Evolutionary conservation across 2,329 filamentous ascomycete genomes (phyloP), one percentile per base, ranked within the genome.

Genomic region (Pseudonectria buxi): DNA sequence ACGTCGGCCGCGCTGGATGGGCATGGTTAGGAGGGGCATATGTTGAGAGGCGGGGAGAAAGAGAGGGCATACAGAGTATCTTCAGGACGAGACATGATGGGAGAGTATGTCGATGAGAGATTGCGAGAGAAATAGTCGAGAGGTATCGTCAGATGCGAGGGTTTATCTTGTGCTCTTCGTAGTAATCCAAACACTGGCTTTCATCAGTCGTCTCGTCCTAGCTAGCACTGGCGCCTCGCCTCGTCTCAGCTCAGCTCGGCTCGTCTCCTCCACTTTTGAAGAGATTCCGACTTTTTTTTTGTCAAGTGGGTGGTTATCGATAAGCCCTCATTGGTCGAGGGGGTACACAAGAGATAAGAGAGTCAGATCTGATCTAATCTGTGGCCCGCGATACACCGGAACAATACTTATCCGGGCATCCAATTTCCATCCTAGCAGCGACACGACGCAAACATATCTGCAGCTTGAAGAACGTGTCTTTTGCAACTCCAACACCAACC

Each of bases 11-110:
- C 86, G 58, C 87, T 94, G 60, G 25, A 35, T 28, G 35, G 37
- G 26, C 43, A 41, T 50, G 47, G 57, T 41, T 37, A 45, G 36
- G 60, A 53, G 46, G 37, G 34, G 40, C 37, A 36, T 41, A 28
- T 35, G 36, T 36, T 15, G 47, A 50, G 41, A 40, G 37, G 46
- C 47, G 42, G 41, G 33, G 39, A 35, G 28, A 18, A 40, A 32
- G 39, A 35, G 28, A 18, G 40, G 24, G 53, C 76, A 55, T 72
- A 92, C 86, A 96, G 80, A 47, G 79, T 84, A 67, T 98, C 92
- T 72, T 98, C 92, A 46, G 92, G 92, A 51, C 92, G 87, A 57
- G 92, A 96, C 92, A 98, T 96, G 57, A 30, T 82, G 67, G 16
- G 1, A 14, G 3, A 25, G n/a, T 14, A 11, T 4, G 15, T 3